Evolutionary conservation across 2,329 filamentous ascomycete species (phyloP).

Genomic region (Trichoderma arundinaceum): DNA sequence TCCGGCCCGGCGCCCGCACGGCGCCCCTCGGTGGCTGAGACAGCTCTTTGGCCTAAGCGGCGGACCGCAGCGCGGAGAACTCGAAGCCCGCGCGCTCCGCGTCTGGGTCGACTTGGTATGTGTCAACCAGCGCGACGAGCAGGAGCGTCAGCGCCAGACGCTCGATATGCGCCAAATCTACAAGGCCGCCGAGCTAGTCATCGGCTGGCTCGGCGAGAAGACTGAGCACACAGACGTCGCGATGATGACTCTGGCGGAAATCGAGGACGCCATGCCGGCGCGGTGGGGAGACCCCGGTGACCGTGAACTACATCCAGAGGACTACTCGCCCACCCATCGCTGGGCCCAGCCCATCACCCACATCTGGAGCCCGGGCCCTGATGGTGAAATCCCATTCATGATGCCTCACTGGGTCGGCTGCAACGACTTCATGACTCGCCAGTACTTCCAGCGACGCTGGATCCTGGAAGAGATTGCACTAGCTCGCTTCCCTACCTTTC

Average conservation of each 20-base stretch:
- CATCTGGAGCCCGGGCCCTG: conserved; percentile 8
- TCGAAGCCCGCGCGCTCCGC: conserved; percentile 24
- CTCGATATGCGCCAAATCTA: conserved; percentile 34
- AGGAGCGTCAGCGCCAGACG: conserved; percentile 31
- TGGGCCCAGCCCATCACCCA: conserved; percentile 15
- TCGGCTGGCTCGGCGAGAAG: conserved; percentile 33
- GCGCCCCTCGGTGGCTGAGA: conserved; percentile 19
- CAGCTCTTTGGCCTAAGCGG: conserved; percentile 24
- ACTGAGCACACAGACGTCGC: conserved; percentile 8
- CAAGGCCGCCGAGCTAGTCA: conserved; percentile 28
- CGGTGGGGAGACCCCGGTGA: conserved; percentile 24
- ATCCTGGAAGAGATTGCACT: conserved; percentile 24
- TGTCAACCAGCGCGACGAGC: conserved; percentile 34
- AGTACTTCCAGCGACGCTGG: conserved; percentile 25
- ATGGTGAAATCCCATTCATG: conserved; percentile 9
- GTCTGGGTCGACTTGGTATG: conserved; percentile 35
- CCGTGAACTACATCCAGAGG: conserved; percentile 17
- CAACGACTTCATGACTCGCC: conserved; percentile 23
- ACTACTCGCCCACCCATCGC: conserved; percentile 18
- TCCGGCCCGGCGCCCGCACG: conserved; percentile 21
- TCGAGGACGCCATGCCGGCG: conserved; percentile 22
- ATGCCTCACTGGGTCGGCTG: conserved; percentile 23
- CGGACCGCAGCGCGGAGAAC: not conserved
- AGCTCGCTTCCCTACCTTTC: conserved; percentile 24
- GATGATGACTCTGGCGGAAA: conserved; percentile 9